These are phyloP conservation scores for Podila clonocystis DNA, from an alignment of 192 early-diverging fungal species.

Conservation along the genomic window DNA sequence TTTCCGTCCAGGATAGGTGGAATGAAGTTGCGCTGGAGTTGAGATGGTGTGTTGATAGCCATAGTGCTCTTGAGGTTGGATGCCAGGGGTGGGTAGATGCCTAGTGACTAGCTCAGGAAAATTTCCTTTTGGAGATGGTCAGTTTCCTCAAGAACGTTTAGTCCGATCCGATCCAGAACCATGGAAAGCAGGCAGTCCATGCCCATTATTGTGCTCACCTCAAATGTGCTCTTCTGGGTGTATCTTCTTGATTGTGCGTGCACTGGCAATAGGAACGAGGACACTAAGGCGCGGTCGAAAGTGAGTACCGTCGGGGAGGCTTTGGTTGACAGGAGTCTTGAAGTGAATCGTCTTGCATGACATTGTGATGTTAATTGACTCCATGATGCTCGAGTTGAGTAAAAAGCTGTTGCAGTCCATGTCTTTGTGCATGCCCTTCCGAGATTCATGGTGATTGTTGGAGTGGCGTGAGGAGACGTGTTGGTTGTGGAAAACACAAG, in stretches of 20 bases:
- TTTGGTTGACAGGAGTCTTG: too few relatives aligned
- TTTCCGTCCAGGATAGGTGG: slow-evolving; percentile 51
- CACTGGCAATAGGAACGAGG: not conserved
- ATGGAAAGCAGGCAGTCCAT: too few relatives aligned
- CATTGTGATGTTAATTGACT: not conserved
- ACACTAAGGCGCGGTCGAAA: not conserved
- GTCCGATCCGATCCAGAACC: too few relatives aligned
- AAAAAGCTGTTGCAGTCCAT: slow-evolving; percentile 4
- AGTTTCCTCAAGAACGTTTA: too few relatives aligned
- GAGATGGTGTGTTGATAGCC: slow-evolving; percentile 49
- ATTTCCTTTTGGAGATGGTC: too few relatives aligned
- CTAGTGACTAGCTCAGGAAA: slow-evolving; percentile 13
- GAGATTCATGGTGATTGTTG: slow-evolving; percentile 1
- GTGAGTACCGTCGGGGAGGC: too few relatives aligned
- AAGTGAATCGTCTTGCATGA: not conserved
- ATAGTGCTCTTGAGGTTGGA: slow-evolving; percentile 24
- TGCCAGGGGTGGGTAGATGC: slow-evolving; percentile 34
- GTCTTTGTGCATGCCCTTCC: slow-evolving; percentile 17
- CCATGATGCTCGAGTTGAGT: not conserved
- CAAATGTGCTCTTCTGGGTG: slow-evolving; percentile 33
- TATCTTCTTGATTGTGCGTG: not conserved
- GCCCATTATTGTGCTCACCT: slow-evolving; percentile 3
- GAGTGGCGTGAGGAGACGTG: not conserved
- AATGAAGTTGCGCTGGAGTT: slow-evolving; percentile 53
- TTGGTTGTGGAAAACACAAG: not conserved